phyloP scores from a whole-genome alignment of 306 rosid genomes.

The Aeschynomene evenia region DNA sequence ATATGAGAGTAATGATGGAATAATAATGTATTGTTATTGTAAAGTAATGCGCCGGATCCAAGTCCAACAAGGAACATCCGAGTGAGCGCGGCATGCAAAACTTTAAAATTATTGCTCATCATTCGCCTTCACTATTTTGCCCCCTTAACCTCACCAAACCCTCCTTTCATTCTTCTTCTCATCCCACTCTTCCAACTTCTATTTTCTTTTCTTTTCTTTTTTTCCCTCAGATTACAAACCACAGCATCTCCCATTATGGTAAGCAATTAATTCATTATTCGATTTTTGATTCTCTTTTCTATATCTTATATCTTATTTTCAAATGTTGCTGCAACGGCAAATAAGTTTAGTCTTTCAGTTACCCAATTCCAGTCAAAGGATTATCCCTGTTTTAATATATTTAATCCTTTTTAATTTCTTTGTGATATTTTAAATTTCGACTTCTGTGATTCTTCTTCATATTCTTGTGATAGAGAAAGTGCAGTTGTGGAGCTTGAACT shows the following conservation, averaged over 20 bases:
- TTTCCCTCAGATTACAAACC: neutral
- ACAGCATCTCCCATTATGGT: constrained; percentile 31
- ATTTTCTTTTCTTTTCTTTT: neutral
- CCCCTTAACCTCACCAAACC: neutral
- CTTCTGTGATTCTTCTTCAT: neutral
- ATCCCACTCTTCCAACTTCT: neutral
- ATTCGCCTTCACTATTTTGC: neutral
- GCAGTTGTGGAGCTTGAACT: neutral
- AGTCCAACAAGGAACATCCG: neutral
- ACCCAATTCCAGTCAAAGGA: neutral
- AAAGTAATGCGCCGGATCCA: neutral
- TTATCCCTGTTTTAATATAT: neutral
- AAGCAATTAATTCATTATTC: constrained; percentile 34
- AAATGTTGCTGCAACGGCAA: neutral
- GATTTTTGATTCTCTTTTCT: constrained; percentile 13
- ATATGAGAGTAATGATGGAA: neutral
- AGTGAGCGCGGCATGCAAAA: constrained; percentile 28
- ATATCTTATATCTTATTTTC: neutral
- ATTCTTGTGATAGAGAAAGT: neutral
- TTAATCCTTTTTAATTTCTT: neutral
- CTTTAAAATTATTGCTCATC: constrained; percentile 6
- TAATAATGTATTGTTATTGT: neutral
- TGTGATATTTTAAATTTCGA: neutral
- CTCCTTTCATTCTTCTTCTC: neutral
- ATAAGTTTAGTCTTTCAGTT: constrained; percentile 10